Evolutionary conservation across 805 yeast genomes (phyloP).

Genomic region (Tetrapisispora taiwanensis): DNA sequence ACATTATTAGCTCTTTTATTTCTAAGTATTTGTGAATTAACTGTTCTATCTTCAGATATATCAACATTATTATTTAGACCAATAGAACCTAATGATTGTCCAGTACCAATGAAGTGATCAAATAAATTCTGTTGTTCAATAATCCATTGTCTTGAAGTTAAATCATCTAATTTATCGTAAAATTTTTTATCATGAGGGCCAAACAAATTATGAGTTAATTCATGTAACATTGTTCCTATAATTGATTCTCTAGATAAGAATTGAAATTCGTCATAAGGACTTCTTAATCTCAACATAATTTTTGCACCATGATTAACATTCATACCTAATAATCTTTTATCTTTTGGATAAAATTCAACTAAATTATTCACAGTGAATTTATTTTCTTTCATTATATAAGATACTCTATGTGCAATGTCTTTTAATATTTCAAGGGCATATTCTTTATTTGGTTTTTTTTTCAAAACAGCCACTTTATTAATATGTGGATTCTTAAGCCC

Average conservation of each 20-base stretch:
- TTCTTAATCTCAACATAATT: conserved; percentile 61
- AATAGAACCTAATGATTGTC: conserved; percentile 17
- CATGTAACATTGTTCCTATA: conserved; percentile 81
- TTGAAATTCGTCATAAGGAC: conserved; percentile 37
- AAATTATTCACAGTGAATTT: conserved; percentile 56
- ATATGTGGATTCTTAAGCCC: conserved; percentile 24
- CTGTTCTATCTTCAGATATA: neutral
- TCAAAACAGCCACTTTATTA: conserved; percentile 34
- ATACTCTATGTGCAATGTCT: conserved; percentile 57
- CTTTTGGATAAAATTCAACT: conserved; percentile 75
- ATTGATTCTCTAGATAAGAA: conserved; percentile 59
- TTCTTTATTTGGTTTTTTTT: conserved; percentile 38
- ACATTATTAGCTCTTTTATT: neutral
- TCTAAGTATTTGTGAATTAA: conserved; percentile 5
- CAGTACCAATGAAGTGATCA: conserved; percentile 26
- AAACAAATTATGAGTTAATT: conserved; percentile 64
- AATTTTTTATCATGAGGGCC: conserved; percentile 78
- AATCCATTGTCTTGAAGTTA: conserved; percentile 40
- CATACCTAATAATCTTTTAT: conserved; percentile 57
- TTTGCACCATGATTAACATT: conserved; percentile 73
- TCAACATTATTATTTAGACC: neutral
- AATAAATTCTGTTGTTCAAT: conserved; percentile 22
- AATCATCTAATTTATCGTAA: conserved; percentile 52
- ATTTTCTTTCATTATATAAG: conserved; percentile 67
- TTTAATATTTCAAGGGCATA: conserved; percentile 52